Base-by-base conservation (phyloP, 2,329 filamentous ascomycete species). In the Teratosphaeriaceae sp. region DNA sequence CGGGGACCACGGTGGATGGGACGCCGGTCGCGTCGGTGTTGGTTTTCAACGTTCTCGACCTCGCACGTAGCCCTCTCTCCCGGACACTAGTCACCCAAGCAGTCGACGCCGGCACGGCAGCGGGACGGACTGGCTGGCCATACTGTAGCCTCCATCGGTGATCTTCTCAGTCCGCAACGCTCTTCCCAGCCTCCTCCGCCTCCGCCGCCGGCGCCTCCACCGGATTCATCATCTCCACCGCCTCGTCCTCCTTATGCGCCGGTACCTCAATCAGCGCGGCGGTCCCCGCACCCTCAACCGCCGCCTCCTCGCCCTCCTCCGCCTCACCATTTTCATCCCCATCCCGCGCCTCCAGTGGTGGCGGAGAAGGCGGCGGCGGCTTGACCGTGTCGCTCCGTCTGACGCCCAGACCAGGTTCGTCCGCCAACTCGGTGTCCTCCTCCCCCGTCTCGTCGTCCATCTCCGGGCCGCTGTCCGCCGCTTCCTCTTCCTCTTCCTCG, bases 291-390 rank as follows among this genome's bases (percentile, higher is more conserved):
- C 50, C 40, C 36, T 55, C 49, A 18, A 52, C 47, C 46, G 38
- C 53, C 9, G 33, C 34, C 26, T 33, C 7, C 27, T 72, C 74
- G 64, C 84, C 79, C 63, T 88, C 87, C 52, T 83, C 79, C n/a
- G n/a, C n/a, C n/a, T n/a, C n/a, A n/a, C n/a, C n/a, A n/a, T 55
- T 55, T 7, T 46, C 15, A 12, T 54, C 45, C 36, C 58, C n/a
- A n/a, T n/a, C n/a, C n/a, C n/a, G 47, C 36, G 56, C 47, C 30
- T n/a, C n/a, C n/a, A n/a, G n/a, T n/a, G 15, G 3, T 4, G 22
- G 5, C 26, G 16, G 6, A 5, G 38, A 7, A 40, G 38, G 6
- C 22, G 34, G 26, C 7, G 43, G 47, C 19, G 50, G 44, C 34
- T 52, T 50, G 15, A 52, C 35, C 9, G 50, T 52, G 24, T 51